Percentiles rank a stretch among this genome's conserved stretches.
Evolutionary conservation across 2,329 filamentous ascomycete species (phyloP).

Genomic region (Nannizziopsis barbatae): DNA sequence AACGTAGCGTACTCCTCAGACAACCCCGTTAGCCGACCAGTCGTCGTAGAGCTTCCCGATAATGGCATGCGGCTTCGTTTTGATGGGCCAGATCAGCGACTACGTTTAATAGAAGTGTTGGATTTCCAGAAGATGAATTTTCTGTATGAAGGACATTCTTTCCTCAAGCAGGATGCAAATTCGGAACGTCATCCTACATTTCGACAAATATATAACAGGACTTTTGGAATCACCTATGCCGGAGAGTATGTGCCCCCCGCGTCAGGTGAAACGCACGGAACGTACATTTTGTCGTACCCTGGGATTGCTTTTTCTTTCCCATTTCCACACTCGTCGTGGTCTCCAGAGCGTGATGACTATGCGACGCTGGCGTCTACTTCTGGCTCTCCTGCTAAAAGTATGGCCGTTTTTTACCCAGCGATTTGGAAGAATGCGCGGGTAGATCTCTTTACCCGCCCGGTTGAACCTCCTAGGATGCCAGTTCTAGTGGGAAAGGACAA

Average conservation of each 20-base stretch:
- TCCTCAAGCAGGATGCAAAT: slow-evolving; percentile 48
- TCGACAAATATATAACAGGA: slow-evolving; percentile 77
- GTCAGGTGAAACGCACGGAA: slow-evolving; percentile 47
- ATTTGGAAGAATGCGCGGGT: slow-evolving; percentile 80
- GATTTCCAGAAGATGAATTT: slow-evolving; percentile 81
- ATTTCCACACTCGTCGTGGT: slow-evolving; percentile 62
- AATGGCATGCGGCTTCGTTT: slow-evolving; percentile 89
- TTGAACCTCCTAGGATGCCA: slow-evolving; percentile 63
- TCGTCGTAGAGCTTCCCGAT: slow-evolving; percentile 62
- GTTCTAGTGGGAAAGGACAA: slow-evolving; percentile 58
- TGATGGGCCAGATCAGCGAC: slow-evolving; percentile 81
- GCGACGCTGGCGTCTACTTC: slow-evolving; percentile 72
- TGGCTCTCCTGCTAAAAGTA: slow-evolving; percentile 65
- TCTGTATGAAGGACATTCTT: slow-evolving; percentile 68
- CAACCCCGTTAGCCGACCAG: slow-evolving; percentile 61
- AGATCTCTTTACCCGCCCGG: slow-evolving; percentile 61
- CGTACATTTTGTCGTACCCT: slow-evolving; percentile 86
- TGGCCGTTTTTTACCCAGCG: slow-evolving; percentile 81
- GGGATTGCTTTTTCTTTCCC: slow-evolving; percentile 90
- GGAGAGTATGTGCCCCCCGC: slow-evolving; percentile 74
- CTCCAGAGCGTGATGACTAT: slow-evolving; percentile 57
- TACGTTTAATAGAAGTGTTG: slow-evolving; percentile 79
- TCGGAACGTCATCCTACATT: slow-evolving; percentile 52
- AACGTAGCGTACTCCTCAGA: slow-evolving; percentile 70
- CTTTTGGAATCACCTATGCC: slow-evolving; percentile 88